Conservation (phyloP, 345 rosid genomes). For the Excoecaria cochinchinensis region DNA sequence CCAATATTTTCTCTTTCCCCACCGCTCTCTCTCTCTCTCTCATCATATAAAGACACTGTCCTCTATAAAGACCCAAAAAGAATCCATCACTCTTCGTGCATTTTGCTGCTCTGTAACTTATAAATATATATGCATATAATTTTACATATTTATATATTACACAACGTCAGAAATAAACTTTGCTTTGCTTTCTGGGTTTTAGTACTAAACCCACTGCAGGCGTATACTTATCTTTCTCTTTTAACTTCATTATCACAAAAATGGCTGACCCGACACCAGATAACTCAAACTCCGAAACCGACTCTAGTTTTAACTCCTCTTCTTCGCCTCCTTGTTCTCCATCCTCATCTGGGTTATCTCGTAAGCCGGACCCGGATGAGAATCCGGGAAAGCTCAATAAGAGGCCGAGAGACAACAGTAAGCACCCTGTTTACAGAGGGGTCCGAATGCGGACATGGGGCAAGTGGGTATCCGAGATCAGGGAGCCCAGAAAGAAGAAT, state of each 20-base stretch:
- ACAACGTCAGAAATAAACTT: too few relatives aligned
- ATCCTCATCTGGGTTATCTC: slow-evolving; percentile 13
- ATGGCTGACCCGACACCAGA: slow-evolving; percentile 3
- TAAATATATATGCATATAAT: too few relatives aligned
- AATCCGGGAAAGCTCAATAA: slow-evolving; percentile 1
- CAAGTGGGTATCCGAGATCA: slow-evolving; percentile 98
- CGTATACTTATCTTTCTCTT: too few relatives aligned
- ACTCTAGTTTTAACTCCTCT: slow-evolving; percentile 16
- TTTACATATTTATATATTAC: too few relatives aligned
- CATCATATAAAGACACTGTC: too few relatives aligned
- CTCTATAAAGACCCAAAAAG: too few relatives aligned
- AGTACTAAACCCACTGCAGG: too few relatives aligned
- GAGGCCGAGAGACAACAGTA: slow-evolving; percentile 25
- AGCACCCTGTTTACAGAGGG: slow-evolving; percentile 69
- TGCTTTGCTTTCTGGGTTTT: neutral
- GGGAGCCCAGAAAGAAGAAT: slow-evolving; percentile 88
- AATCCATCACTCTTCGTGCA: too few relatives aligned
- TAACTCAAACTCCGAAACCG: slow-evolving; percentile 12
- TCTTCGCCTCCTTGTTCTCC: slow-evolving; percentile 13
- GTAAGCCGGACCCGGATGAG: slow-evolving; percentile 3
- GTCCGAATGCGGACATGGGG: slow-evolving; percentile 96
- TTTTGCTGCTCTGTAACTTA: too few relatives aligned
- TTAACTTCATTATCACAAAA: neutral
- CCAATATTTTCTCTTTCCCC: too few relatives aligned
- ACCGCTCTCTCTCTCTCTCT: too few relatives aligned